Conservation (phyloP, 352 stramenopile genomes). For the Phytopythium vexans region DNA sequence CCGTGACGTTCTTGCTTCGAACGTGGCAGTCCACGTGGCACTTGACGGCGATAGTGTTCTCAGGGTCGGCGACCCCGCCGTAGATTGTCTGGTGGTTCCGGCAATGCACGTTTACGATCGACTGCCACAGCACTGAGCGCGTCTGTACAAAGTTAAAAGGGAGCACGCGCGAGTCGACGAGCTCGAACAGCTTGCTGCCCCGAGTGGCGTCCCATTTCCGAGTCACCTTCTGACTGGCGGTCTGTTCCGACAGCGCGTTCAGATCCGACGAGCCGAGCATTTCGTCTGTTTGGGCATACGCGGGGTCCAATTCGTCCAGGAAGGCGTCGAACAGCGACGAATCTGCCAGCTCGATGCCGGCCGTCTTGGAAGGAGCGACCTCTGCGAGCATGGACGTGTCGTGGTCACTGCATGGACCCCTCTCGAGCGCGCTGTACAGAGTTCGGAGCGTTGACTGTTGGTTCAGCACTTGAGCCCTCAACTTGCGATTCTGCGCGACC, state of each 20-base stretch:
- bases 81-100: constrained; percentile 17
- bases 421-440: neutral
- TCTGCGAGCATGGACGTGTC: neutral
- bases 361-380: no score
- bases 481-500: constrained; percentile 4
- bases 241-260: neutral
- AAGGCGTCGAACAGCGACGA: constrained; percentile 21
- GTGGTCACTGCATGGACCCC: neutral
- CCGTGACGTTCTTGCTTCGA: neutral
- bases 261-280: constrained; percentile 10
- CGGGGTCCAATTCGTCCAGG: constrained; percentile 17
- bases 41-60: constrained; percentile 22
- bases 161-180: constrained; percentile 6
- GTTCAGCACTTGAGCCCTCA: constrained; percentile 1
- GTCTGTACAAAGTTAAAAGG: constrained; percentile 19
- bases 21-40: constrained; percentile 15
- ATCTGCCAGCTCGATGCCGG: constrained; percentile 2
- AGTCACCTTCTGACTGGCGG: constrained; percentile 2
- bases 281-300: constrained; percentile 16
- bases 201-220: constrained; percentile 12
- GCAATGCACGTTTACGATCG: constrained; percentile 11
- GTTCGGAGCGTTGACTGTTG: constrained; percentile 3
- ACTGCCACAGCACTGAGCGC: constrained; percentile 11
- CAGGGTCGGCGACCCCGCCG: constrained; percentile 9
- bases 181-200: constrained; percentile 2